phyloP scores from a whole-genome alignment of 306 rosid genomes.

The Trichosanthes truncata region DNA sequence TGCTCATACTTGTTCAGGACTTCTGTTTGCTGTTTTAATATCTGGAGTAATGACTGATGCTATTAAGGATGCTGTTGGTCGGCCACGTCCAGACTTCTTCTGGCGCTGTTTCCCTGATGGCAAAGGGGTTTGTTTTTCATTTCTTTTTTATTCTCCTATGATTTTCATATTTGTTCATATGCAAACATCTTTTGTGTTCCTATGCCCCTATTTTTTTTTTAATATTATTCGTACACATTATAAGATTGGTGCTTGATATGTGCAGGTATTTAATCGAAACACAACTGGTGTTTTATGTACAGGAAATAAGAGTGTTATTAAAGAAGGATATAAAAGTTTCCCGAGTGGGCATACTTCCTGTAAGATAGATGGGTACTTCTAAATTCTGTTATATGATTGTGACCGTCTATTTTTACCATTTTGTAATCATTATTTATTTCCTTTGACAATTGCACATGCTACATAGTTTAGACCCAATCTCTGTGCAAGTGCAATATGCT shows the following conservation, averaged over 20 bases:
- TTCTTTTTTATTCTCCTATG: constrained; percentile 5
- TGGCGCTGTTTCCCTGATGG: constrained; percentile 98
- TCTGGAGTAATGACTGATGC: constrained; percentile 84
- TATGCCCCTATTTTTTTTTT: not conserved
- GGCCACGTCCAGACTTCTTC: constrained; percentile 94
- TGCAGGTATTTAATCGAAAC: constrained; percentile 53
- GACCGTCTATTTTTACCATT: not conserved
- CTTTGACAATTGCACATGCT: not conserved
- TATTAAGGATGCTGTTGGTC: constrained; percentile 84
- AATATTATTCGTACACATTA: not conserved
- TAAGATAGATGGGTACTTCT: constrained; percentile 42
- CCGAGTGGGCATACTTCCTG: constrained; percentile 95
- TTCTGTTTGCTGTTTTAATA: constrained; percentile 67
- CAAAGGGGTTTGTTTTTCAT: constrained; percentile 44
- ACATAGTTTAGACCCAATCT: not conserved
- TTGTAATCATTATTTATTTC: not conserved
- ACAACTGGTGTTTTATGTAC: constrained; percentile 55
- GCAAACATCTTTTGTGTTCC: not conserved
- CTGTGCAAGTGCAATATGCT: not conserved
- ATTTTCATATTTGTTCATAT: not conserved
- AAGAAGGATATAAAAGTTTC: constrained; percentile 96
- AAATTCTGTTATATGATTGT: not conserved
- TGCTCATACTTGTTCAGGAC: constrained; percentile 44
- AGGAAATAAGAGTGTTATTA: constrained; percentile 52
- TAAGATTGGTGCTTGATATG: constrained; percentile 13